Conservation (phyloP, 345 rosid species). For the sweet orange (Citrus sinensis) region DVS_A1.0 CM039167.1:451001-451500, state of each 20-base stretch:
- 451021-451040: no score
- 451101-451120: not conserved
- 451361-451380: not conserved
- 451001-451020: not conserved
- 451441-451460: not conserved
- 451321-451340: not conserved
- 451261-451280: not conserved
- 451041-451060: not conserved
- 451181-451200: not conserved
- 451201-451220: not conserved
- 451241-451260: not conserved
- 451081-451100: not conserved
- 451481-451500: not conserved
- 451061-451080: not conserved
- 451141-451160: not conserved
- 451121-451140: not conserved
- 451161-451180: not conserved
- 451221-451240: not conserved
- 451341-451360: not conserved
- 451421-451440: not conserved
- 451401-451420: not conserved
- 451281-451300: not conserved
- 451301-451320: not conserved
- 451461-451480: not conserved
- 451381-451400: not conserved